Evolutionary conservation across 305 asterid genomes (phyloP).

Genomic region (Solanum hybrid): DNA sequence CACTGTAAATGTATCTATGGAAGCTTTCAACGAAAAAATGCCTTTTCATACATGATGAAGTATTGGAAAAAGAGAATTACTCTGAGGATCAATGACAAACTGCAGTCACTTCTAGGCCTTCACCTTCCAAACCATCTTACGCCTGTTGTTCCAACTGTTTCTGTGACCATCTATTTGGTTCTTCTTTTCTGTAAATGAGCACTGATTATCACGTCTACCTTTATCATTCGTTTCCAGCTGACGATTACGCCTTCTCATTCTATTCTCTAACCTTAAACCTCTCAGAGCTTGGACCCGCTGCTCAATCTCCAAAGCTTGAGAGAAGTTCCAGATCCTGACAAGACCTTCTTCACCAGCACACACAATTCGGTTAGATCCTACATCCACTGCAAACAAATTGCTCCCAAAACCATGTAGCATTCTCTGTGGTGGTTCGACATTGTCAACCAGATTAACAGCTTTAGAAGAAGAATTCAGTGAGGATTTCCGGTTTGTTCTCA

Average conservation of each 20-base stretch:
- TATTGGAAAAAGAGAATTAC: constrained; percentile 11
- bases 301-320: constrained; percentile 89
- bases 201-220: constrained; percentile 47
- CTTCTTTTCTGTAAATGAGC: constrained; percentile 65
- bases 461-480: constrained; percentile 14
- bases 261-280: constrained; percentile 66
- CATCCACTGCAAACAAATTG: constrained; percentile 65
- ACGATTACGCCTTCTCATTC: constrained; percentile 71
- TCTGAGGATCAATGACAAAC: constrained; percentile 13
- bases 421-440: constrained; percentile 86
- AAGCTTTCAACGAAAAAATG: neutral
- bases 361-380: constrained; percentile 79
- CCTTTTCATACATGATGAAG: constrained; percentile 3
- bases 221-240: constrained; percentile 40
- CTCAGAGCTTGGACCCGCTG: constrained; percentile 41
- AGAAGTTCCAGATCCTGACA: constrained; percentile 90
- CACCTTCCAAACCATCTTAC: constrained; percentile 57
- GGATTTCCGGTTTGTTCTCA: constrained; percentile 38
- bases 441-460: constrained; percentile 20
- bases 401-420: constrained; percentile 87
- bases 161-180: constrained; percentile 47
- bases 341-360: constrained; percentile 97
- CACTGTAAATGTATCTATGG: neutral
- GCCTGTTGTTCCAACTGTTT: constrained; percentile 63
- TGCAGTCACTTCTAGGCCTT: constrained; percentile 37